Evolutionary conservation across 1,284 basidiomycete species (phyloP).

Genomic region (Ustilago sp.): DNA sequence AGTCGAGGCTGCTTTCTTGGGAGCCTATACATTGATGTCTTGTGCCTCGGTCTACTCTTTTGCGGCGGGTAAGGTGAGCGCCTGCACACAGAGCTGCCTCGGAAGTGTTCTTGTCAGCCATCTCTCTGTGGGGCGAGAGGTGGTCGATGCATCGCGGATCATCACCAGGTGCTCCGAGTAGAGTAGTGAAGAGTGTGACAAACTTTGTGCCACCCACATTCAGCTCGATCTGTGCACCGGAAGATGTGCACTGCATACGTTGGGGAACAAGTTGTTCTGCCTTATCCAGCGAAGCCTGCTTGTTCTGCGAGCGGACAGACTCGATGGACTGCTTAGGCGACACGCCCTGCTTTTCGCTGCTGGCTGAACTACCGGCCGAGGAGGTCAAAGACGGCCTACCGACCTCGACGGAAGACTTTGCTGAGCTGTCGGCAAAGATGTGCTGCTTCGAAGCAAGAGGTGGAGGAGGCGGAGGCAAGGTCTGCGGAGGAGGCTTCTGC

Average conservation of each 20-base stretch:
- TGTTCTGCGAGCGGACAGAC: background rate
- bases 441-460: constrained; percentile 1
- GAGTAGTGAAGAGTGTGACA: constrained; percentile 27
- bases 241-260: no score
- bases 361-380: background rate
- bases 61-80: constrained; percentile 7
- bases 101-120: background rate
- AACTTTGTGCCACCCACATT: constrained; percentile 33
- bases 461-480: constrained; percentile 26
- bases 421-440: background rate
- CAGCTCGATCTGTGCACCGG: background rate
- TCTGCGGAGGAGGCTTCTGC: constrained; percentile 43
- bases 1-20: background rate
- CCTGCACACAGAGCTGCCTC: background rate
- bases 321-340: background rate
- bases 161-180: constrained; percentile 19
- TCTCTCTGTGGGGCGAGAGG: constrained; percentile 3
- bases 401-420: background rate
- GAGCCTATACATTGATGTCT: constrained; percentile 4
- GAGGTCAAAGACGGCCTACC: background rate
- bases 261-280: background rate
- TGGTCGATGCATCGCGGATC: background rate
- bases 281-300: background rate
- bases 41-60: constrained; percentile 11
- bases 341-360: background rate